Conservation (phyloP, 495 filamentous ascomycete species). For the Aspergillus wentii region DNA sequence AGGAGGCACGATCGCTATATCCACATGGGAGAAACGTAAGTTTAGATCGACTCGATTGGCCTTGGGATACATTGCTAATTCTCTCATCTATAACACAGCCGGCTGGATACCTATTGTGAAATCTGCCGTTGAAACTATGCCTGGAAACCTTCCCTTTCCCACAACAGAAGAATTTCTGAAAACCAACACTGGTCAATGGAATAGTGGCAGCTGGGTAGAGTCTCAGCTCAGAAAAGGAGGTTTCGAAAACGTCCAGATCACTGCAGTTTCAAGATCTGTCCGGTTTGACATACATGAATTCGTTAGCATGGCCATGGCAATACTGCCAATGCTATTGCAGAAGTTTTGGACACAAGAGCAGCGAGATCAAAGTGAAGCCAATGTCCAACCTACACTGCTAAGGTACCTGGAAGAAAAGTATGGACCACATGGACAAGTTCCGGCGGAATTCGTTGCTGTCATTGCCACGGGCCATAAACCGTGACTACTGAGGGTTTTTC, state of each 20-base stretch:
- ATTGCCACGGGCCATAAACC: slow-evolving; percentile 29
- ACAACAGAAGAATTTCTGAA: slow-evolving; percentile 20
- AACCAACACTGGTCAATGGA: slow-evolving; percentile 22
- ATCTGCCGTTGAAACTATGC: slow-evolving; percentile 21
- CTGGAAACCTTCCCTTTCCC: slow-evolving; percentile 23
- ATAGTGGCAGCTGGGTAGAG: slow-evolving; percentile 23
- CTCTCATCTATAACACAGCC: slow-evolving; percentile 17
- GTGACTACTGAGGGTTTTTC: too few relatives aligned
- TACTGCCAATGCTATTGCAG: slow-evolving; percentile 20
- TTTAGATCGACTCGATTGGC: background rate
- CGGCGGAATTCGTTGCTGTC: slow-evolving; percentile 28
- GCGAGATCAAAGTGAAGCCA: slow-evolving; percentile 14
- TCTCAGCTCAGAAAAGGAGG: slow-evolving; percentile 24
- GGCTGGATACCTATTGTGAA: slow-evolving; percentile 24
- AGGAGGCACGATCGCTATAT: slow-evolving; percentile 28
- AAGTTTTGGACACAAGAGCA: slow-evolving; percentile 31
- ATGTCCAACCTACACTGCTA: slow-evolving; percentile 21
- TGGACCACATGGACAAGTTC: slow-evolving; percentile 22
- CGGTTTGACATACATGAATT: slow-evolving; percentile 19
- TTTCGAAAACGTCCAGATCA: slow-evolving; percentile 25
- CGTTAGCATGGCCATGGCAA: slow-evolving; percentile 22
- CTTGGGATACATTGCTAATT: background rate
- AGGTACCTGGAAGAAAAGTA: slow-evolving; percentile 26
- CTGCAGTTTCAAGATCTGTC: slow-evolving; percentile 12
- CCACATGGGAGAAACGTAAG: slow-evolving; percentile 33